Base-by-base conservation (phyloP, 164 flowering plant genomes). In the Sedum album region DNA sequence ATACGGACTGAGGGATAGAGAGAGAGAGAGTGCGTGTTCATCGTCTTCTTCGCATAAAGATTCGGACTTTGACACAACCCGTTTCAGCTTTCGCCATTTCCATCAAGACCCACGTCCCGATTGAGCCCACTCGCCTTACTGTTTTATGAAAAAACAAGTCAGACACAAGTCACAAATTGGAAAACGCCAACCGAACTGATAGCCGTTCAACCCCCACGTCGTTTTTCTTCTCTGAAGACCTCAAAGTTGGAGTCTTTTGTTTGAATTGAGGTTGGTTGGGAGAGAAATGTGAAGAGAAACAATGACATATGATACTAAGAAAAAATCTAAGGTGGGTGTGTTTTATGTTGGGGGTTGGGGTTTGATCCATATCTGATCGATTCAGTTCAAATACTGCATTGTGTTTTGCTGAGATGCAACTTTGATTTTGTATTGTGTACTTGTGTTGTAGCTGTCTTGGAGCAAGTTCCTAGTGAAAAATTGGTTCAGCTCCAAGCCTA, bases 391-490 rank as follows among this genome's bases (percentile, higher is more conserved):
- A n/a, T n/a, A 13, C 65, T 69, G 65, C 65, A 39, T 60, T 66
- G 42, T 31, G n/a, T 1, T 9, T 69, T 57, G n/a, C 42, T 67
- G 28, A 30, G 63, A 53, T 70, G 21, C 48, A 42, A 49, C 31
- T 63, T 64, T 64, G 23, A 33, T 70, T 2, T 9, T 41, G 46
- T 41, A 15, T 21, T 28, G 38, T n/a, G n/a, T n/a, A n/a, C n/a
- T n/a, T n/a, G n/a, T n/a, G n/a, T n/a, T n/a, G n/a, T 72, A 84
- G 87, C 77, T 84, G 65, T 80, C 83, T 63, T 84, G 87, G 87
- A 77, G 85, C 7, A 84, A 82, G 72, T 76, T 73, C 11, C 64
- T 84, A 75, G 85, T 84, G 62, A 80, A 75, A 78, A 84, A 83
- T 71, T 83, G 87, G 87, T 73, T 83, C 79, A n/a, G n/a, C n/a